Percentiles rank a stretch among this genome's conserved stretches.
These are phyloP conservation scores for Celoporthe dispersa DNA, from an alignment of 2,329 filamentous ascomycete species.

Conservation along the genomic window DNA sequence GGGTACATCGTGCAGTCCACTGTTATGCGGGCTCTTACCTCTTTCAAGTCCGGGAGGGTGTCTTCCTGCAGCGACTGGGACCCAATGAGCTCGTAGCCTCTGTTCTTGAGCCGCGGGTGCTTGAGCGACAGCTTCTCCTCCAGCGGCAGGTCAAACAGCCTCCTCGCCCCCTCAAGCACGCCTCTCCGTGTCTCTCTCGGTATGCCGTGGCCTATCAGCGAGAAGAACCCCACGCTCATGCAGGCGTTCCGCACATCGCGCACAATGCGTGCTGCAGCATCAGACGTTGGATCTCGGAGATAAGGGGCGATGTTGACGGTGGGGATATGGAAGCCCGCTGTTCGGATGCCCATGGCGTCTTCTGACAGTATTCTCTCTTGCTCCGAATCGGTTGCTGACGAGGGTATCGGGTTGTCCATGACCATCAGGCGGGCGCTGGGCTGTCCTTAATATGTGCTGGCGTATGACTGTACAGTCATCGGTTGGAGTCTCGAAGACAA, in stretches of 20 bases:
- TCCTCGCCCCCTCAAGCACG: conserved; percentile 39
- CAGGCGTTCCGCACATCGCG: conserved; percentile 39
- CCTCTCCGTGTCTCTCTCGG: conserved; percentile 32
- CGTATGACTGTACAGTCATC: background rate
- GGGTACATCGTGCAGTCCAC: background rate
- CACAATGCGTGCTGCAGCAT: conserved; percentile 36
- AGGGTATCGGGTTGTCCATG: background rate
- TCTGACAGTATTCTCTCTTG: background rate
- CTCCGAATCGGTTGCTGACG: background rate
- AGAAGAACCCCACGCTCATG: conserved; percentile 39
- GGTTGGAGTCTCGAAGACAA: background rate
- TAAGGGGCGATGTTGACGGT: conserved; percentile 42
- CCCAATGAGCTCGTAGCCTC: conserved; percentile 55
- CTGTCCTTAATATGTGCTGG: background rate
- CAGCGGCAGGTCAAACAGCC: conserved; percentile 53
- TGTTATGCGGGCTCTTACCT: conserved; percentile 32
- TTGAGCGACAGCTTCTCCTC: conserved; percentile 46
- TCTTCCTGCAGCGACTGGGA: conserved; percentile 51
- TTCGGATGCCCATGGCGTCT: conserved; percentile 5
- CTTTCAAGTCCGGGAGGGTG: conserved; percentile 52
- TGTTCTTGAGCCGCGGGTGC: conserved; percentile 38
- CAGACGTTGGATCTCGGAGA: conserved; percentile 37
- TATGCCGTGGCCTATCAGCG: conserved; percentile 36
- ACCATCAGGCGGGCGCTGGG: background rate
- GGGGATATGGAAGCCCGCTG: conserved; percentile 33